Evolutionary conservation across 306 rosid genomes (phyloP).

Genomic region (Gastrolobium villosum): DNA sequence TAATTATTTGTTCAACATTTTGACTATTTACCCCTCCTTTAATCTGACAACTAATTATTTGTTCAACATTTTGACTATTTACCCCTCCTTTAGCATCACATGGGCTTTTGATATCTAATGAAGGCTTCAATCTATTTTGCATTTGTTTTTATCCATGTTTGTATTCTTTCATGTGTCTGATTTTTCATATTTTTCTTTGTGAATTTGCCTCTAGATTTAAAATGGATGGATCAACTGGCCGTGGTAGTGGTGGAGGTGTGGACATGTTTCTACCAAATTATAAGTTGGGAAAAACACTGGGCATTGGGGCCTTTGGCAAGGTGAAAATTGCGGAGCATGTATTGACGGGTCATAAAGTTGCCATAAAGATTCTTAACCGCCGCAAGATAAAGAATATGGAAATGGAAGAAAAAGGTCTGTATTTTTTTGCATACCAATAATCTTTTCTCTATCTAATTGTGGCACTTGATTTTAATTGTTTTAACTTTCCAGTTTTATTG

Average conservation of each 20-base stretch:
- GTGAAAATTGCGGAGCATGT: constrained; percentile 94
- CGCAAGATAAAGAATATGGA: constrained; percentile 85
- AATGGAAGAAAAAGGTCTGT: constrained; percentile 92
- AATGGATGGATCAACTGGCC: constrained; percentile 71
- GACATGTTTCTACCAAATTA: constrained; percentile 75
- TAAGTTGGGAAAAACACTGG: constrained; percentile 95
- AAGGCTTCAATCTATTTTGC: constrained; percentile 14
- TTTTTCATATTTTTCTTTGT: constrained; percentile 28
- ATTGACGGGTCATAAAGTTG: constrained; percentile 89
- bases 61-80: constrained; percentile 7
- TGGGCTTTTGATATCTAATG: constrained; percentile 21
- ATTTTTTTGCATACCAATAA: constrained; percentile 14
- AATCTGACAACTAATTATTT: neutral
- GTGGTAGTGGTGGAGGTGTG: constrained; percentile 58
- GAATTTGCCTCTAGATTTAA: constrained; percentile 47
- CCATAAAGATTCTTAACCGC: constrained; percentile 94
- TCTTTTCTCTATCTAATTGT: constrained; percentile 26
- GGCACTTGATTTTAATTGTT: constrained; percentile 18
- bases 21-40: constrained; percentile 3
- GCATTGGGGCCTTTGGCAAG: constrained; percentile 91
- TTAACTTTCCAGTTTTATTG: constrained; percentile 16
- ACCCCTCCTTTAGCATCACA: neutral
- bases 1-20: neutral
- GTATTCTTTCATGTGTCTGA: constrained; percentile 21
- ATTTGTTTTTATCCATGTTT: constrained; percentile 7